Evolutionary conservation across 139 green algal genomes (phyloP).

Genomic region (Micromonas commoda): DNA sequence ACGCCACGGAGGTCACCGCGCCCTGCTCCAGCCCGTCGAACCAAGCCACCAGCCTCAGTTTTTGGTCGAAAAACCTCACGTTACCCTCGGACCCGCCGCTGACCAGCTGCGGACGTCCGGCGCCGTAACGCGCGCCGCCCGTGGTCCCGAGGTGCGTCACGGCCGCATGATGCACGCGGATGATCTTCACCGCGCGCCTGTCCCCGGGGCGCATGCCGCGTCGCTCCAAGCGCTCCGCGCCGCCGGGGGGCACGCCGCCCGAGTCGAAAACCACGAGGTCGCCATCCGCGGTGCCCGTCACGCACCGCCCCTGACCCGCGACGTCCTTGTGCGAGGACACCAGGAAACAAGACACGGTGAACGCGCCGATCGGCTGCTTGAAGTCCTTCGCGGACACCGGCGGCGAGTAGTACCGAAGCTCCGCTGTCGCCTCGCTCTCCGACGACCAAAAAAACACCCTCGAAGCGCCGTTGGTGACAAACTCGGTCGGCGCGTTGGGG

Average conservation of each 20-base stretch:
- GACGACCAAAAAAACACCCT: constrained; percentile 59
- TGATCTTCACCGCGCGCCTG: constrained; percentile 62
- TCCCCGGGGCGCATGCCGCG: constrained; percentile 35
- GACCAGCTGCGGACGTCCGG: constrained; percentile 50
- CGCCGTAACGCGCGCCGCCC: constrained; percentile 3
- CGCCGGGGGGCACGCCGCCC: constrained; percentile 17
- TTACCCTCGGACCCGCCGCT: constrained; percentile 54
- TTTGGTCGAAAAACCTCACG: constrained; percentile 67
- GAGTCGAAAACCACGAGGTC: constrained; percentile 70
- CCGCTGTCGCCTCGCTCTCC: constrained; percentile 38
- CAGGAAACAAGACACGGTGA: constrained; percentile 54
- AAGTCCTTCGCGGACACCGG: constrained; percentile 55
- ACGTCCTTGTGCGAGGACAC: constrained; percentile 28
- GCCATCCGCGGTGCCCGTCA: constrained; percentile 55
- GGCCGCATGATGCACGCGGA: constrained; percentile 57
- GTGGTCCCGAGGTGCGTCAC: constrained; percentile 49
- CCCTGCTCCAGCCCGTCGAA: constrained; percentile 72
- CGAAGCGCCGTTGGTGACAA: constrained; percentile 58
- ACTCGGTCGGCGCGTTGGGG: constrained; percentile 38
- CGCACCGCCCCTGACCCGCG: neutral
- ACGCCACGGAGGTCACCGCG: constrained; percentile 27
- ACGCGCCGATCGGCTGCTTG: constrained; percentile 59
- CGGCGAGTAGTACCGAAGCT: constrained; percentile 57
- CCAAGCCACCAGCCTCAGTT: constrained; percentile 67
- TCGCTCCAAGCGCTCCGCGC: constrained; percentile 31